Evolutionary conservation across 1,139 yeast species (phyloP).

Genomic region (Geotrichum aggregatum): DNA sequence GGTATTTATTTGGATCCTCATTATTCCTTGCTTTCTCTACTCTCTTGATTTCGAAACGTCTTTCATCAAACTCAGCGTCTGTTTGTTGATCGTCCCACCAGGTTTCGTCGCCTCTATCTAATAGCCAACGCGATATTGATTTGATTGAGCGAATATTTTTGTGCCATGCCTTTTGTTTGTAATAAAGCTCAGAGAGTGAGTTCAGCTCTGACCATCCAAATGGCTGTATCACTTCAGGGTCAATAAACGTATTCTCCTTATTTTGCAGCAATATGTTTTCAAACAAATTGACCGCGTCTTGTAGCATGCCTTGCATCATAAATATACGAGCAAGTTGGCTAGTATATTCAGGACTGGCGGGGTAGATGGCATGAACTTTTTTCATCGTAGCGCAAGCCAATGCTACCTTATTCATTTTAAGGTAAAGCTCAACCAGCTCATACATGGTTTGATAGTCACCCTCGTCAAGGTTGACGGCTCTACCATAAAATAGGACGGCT

Average conservation of each 20-base stretch:
- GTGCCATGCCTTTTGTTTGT: conserved; percentile 59
- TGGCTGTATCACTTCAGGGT: conserved; percentile 28
- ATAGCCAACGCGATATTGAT: conserved; percentile 78
- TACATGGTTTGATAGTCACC: conserved; percentile 48
- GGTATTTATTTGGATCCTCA: conserved; percentile 29
- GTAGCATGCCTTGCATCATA: conserved; percentile 66
- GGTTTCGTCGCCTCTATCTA: conserved; percentile 60
- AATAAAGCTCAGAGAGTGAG: conserved; percentile 72
- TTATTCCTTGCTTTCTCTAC: conserved; percentile 23
- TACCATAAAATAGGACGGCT: conserved; percentile 76
- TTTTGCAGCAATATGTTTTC: conserved; percentile 39
- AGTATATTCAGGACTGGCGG: conserved; percentile 58
- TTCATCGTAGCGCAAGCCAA: conserved; percentile 75
- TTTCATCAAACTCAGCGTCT: conserved; percentile 75
- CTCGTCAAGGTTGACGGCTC: conserved; percentile 61
- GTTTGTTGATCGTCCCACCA: conserved; percentile 79
- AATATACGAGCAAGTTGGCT: conserved; percentile 74
- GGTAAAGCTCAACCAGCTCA: conserved; percentile 59
- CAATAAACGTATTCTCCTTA: conserved; percentile 25
- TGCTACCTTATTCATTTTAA: conserved; percentile 58
- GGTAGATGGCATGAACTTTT: conserved; percentile 56
- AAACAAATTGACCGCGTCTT: conserved; percentile 79
- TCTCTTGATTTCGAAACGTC: conserved; percentile 42
- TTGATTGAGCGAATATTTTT: conserved; percentile 65
- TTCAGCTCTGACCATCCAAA: conserved; percentile 90